Conservation (phyloP, 2,329 filamentous ascomycete species). For the Ceratocystis cacaofunesta region DNA sequence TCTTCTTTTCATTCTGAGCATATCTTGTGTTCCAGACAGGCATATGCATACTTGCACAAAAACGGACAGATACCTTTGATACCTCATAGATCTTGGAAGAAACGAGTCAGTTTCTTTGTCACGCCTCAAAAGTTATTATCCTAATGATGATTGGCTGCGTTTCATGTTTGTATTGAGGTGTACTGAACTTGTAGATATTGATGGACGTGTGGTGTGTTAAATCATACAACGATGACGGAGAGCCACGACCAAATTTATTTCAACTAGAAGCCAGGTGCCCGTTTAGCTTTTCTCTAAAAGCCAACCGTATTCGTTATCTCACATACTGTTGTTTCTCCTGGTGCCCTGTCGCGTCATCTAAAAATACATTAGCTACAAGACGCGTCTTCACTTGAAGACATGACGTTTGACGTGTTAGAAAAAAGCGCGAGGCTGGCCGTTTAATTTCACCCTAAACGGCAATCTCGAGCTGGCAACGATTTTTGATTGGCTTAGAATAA, state of each 20-base stretch:
- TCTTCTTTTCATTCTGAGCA: neutral
- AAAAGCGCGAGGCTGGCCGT: neutral
- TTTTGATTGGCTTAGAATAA: neutral
- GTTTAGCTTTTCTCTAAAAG: too few relatives aligned
- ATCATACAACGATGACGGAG: too few relatives aligned
- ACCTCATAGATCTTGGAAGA: neutral
- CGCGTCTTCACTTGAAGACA: too few relatives aligned
- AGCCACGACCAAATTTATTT: too few relatives aligned
- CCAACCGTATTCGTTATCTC: too few relatives aligned
- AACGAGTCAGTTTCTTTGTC: neutral
- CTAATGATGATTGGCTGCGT: neutral
- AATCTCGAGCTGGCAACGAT: neutral
- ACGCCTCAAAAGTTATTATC: neutral
- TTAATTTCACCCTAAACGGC: neutral
- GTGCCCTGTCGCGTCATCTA: too few relatives aligned
- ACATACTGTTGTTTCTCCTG: too few relatives aligned
- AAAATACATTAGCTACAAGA: too few relatives aligned
- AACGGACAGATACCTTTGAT: slow-evolving; percentile 1
- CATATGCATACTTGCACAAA: neutral
- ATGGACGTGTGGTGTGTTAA: neutral
- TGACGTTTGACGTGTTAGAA: neutral
- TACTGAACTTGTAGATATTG: neutral
- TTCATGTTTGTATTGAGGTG: neutral
- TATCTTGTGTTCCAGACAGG: neutral
- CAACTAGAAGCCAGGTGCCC: too few relatives aligned